Conservation (phyloP, 2,329 filamentous ascomycete species). For the Hymenotorrendiella dingleyae region DNA sequence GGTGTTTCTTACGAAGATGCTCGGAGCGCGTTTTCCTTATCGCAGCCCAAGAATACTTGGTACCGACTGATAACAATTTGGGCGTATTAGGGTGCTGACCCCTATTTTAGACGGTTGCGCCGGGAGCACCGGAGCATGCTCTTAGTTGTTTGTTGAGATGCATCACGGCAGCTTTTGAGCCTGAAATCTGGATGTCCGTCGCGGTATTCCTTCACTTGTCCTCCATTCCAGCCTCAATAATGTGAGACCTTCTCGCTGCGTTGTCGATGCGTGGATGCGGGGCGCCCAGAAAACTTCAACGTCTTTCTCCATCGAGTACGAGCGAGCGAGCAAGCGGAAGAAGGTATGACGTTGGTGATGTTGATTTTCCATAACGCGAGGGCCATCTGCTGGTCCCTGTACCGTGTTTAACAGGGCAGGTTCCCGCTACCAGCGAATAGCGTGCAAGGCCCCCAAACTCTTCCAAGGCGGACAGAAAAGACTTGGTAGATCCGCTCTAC, state of each 20-base stretch:
- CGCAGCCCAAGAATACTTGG: neutral
- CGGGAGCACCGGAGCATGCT: constrained; percentile 1
- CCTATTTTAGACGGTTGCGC: neutral
- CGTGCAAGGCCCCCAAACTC: neutral
- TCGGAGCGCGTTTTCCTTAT: constrained; percentile 3
- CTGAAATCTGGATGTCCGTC: neutral
- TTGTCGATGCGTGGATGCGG: too few species aligned
- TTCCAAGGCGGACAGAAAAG: neutral
- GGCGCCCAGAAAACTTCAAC: neutral
- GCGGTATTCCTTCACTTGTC: neutral
- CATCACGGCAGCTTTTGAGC: too few species aligned
- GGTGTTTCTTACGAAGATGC: neutral
- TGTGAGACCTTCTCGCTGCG: neutral
- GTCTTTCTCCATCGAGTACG: neutral
- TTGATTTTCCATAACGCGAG: neutral
- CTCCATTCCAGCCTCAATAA: neutral
- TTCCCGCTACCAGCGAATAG: neutral
- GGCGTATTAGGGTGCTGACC: neutral
- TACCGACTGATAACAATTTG: constrained; percentile 2
- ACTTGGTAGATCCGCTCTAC: too few species aligned
- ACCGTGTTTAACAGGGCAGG: neutral
- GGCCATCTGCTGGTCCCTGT: neutral
- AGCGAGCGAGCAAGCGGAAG: neutral
- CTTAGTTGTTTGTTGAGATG: too few species aligned
- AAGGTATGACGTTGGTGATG: neutral